A percentile compares a stretch with the other conserved stretches of the same genome.
These are phyloP conservation scores for Trametes villosa DNA, from an alignment of 768 basidiomycete genomes.

Conservation along the genomic window DNA sequence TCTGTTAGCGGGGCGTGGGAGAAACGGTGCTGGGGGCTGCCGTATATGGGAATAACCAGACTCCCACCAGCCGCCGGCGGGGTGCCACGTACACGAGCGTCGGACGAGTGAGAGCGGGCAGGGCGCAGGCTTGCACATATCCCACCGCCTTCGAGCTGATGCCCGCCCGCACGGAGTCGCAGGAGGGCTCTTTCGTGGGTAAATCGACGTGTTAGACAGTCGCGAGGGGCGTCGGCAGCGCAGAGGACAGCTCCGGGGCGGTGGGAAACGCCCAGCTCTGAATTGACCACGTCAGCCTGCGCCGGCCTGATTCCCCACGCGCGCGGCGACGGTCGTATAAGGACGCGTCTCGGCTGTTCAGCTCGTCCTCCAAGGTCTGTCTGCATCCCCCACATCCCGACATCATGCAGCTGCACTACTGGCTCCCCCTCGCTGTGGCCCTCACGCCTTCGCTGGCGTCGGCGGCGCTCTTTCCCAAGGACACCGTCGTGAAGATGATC, in stretches of 20 bases:
- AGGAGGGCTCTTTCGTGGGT: slow-evolving; percentile 22
- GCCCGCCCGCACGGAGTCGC: slow-evolving; percentile 16
- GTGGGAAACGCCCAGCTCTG: slow-evolving; percentile 25
- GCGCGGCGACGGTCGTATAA: slow-evolving; percentile 25
- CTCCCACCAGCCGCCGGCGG: background rate
- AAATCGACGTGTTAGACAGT: slow-evolving; percentile 10
- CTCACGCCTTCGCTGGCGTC: slow-evolving; percentile 53
- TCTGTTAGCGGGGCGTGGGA: background rate
- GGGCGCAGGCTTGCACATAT: slow-evolving; percentile 2
- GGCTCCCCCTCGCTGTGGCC: slow-evolving; percentile 37
- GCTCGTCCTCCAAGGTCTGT: slow-evolving; percentile 4
- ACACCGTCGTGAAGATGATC: slow-evolving; percentile 67
- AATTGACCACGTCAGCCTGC: slow-evolving; percentile 34
- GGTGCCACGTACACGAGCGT: slow-evolving; percentile 19
- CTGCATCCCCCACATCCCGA: background rate
- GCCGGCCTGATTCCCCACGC: slow-evolving; percentile 22
- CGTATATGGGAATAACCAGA: background rate
- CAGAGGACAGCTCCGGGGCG: slow-evolving; percentile 24
- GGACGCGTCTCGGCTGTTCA: slow-evolving; percentile 10
- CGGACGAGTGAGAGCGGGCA: slow-evolving; percentile 5
- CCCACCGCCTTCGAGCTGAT: slow-evolving; percentile 9
- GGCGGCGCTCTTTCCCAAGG: slow-evolving; percentile 50
- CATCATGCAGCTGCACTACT: slow-evolving; percentile 22
- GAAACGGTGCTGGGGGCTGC: background rate
- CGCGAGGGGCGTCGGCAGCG: slow-evolving; percentile 23